These are phyloP conservation scores for Thelonectria blattea DNA, from an alignment of 2,329 filamentous ascomycete genomes.

Conservation along the genomic window DNA sequence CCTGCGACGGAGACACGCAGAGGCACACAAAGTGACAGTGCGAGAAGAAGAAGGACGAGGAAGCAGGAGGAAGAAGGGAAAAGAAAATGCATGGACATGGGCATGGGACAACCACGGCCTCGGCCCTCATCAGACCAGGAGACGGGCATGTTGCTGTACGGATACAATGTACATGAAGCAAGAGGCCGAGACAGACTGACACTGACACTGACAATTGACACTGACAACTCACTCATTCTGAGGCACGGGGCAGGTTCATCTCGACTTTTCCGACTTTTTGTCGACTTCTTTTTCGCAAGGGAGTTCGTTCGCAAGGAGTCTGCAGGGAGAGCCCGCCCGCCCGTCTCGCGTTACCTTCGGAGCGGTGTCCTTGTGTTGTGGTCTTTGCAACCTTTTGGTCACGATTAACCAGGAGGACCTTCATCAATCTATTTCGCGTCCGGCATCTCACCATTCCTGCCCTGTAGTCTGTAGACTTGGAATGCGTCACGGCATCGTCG, in stretches of 20 bases:
- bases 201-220: slow-evolving; percentile 5
- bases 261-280: slow-evolving; percentile 8
- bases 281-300: too few species aligned
- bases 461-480: neutral
- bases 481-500: neutral
- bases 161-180: slow-evolving; percentile 1
- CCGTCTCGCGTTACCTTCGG: slow-evolving; percentile 1
- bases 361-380: neutral
- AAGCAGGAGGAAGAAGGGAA: neutral
- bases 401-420: neutral
- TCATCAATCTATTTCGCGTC: slow-evolving; percentile 1
- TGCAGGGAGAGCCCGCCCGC: too few species aligned
- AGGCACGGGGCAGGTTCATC: slow-evolving; percentile 12
- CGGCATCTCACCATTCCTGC: neutral
- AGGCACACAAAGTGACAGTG: too few species aligned
- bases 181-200: neutral
- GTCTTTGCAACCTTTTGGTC: neutral
- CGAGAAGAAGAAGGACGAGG: neutral
- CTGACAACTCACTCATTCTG: slow-evolving; percentile 2
- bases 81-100: neutral
- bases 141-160: neutral
- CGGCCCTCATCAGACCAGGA: neutral
- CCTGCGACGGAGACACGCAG: neutral
- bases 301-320: too few species aligned
- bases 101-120: slow-evolving; percentile 10